A percentile compares a stretch with the other conserved stretches of the same genome.
Conservation (phyloP, 129 eudicot species). For the Centella asiatica region DNA sequence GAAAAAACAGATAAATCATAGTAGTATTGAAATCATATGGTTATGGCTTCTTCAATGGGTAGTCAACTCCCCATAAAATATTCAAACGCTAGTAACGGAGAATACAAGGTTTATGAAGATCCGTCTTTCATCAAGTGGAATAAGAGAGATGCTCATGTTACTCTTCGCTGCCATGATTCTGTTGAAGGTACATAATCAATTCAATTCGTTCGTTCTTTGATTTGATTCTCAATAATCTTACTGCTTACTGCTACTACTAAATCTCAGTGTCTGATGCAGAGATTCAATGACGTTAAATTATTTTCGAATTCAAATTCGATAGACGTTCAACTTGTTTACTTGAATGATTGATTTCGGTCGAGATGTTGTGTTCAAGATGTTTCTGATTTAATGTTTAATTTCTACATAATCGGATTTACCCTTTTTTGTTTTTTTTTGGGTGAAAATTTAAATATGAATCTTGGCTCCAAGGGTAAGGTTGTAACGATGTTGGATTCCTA, state of each 20-base stretch:
- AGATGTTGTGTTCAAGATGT: too few species aligned
- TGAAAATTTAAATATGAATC: background rate
- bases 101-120: conserved; percentile 82
- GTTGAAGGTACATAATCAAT: conserved; percentile 71
- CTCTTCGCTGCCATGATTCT: conserved; percentile 82
- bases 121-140: conserved; percentile 88
- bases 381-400: too few species aligned
- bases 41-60: conserved; percentile 34
- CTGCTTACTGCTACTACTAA: background rate
- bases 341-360: too few species aligned
- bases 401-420: too few species aligned
- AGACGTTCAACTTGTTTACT: too few species aligned
- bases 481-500: background rate
- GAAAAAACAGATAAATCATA: background rate
- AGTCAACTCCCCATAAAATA: conserved; percentile 26
- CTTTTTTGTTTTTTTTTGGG: too few species aligned
- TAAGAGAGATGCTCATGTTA: conserved; percentile 94
- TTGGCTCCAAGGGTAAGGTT: background rate
- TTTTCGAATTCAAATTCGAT: too few species aligned
- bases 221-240: background rate
- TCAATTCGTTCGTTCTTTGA: too few species aligned
- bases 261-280: conserved; percentile 6
- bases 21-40: background rate
- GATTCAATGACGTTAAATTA: background rate
- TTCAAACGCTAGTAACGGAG: too few species aligned